A percentile compares a stretch with the other conserved stretches of the same genome.
phyloP scores from a whole-genome alignment of 2,329 filamentous ascomycete species.

The Exophiala xenobiotica region DNA sequence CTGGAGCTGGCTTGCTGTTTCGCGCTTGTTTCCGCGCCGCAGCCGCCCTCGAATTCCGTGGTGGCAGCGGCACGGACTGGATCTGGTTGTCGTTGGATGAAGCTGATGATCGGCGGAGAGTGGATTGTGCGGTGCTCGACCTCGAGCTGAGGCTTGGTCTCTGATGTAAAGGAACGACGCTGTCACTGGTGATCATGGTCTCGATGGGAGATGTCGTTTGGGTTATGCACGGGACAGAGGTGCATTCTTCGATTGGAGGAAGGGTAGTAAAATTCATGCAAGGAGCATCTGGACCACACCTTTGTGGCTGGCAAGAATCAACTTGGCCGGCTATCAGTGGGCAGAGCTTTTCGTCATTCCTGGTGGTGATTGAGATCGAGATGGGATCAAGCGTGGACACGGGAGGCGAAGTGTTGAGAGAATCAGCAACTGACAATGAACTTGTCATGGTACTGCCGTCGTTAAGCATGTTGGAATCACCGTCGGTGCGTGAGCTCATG shows the following conservation, averaged over 20 bases:
- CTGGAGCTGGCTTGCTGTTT: constrained; percentile 1
- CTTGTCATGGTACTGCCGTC: constrained; percentile 17
- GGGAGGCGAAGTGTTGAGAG: constrained; percentile 24
- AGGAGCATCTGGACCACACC: constrained; percentile 29
- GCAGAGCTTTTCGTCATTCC: constrained; percentile 26
- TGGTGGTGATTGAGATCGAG: constrained; percentile 19
- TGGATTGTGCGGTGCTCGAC: constrained; percentile 7
- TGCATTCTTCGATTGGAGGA: constrained; percentile 31
- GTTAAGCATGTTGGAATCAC: constrained; percentile 25
- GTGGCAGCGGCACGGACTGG: constrained; percentile 19
- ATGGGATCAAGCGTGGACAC: constrained; percentile 23
- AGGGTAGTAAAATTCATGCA: constrained; percentile 31
- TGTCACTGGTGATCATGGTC: constrained; percentile 25
- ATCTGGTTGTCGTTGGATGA: constrained; percentile 16
- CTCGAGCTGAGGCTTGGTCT: constrained; percentile 18
- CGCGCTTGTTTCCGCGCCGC: constrained; percentile 11
- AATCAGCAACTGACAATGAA: constrained; percentile 18
- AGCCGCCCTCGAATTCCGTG: constrained; percentile 8
- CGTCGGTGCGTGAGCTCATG: constrained; percentile 25
- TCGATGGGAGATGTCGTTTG: constrained; percentile 20
- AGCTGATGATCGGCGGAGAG: constrained; percentile 11
- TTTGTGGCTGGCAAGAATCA: constrained; percentile 26
- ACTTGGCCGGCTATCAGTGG: constrained; percentile 28
- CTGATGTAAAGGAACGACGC: constrained; percentile 22
- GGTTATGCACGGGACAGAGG: constrained; percentile 26